Percentiles rank a stretch among this genome's conserved stretches.
Evolutionary conservation across 495 filamentous ascomycete genomes (phyloP).

Genomic region (Talaromyces wortmannii): DNA sequence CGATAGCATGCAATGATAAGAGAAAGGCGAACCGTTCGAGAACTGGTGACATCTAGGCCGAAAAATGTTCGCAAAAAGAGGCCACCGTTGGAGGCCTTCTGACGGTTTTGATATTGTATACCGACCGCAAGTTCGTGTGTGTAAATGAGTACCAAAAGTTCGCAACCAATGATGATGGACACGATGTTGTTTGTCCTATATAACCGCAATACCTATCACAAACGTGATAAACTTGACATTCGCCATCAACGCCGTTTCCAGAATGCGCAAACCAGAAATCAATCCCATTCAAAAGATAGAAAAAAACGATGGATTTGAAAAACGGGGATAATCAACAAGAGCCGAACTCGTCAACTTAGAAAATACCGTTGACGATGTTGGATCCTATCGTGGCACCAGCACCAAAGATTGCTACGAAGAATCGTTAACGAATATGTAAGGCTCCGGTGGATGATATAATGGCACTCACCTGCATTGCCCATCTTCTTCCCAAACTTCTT

Average conservation of each 20-base stretch:
- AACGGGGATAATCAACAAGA: slow-evolving; percentile 2
- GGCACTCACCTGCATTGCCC: slow-evolving; percentile 45
- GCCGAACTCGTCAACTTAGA: slow-evolving; percentile 39
- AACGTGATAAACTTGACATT: background rate
- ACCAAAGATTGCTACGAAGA: slow-evolving; percentile 55
- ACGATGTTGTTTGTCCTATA: background rate
- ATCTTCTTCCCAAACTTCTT: slow-evolving; percentile 54
- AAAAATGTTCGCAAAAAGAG: background rate
- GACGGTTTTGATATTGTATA: background rate
- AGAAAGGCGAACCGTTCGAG: background rate
- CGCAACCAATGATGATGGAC: background rate
- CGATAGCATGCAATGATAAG: background rate
- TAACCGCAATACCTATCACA: background rate
- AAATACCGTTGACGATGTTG: slow-evolving; percentile 90
- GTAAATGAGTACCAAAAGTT: background rate
- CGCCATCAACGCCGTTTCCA: slow-evolving; percentile 6
- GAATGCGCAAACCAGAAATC: slow-evolving; percentile 2
- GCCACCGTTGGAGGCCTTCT: background rate
- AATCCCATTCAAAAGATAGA: background rate
- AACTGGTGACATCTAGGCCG: background rate
- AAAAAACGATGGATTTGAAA: background rate
- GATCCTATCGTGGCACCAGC: slow-evolving; percentile 85
- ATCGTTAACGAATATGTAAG: background rate
- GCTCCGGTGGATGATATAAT: background rate
- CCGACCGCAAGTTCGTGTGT: background rate